Percentiles rank a stretch among this genome's conserved stretches.
These are phyloP conservation scores for Neolecta irregularis DNA, from an alignment of 1,139 yeast species.

Conservation along the genomic window DNA sequence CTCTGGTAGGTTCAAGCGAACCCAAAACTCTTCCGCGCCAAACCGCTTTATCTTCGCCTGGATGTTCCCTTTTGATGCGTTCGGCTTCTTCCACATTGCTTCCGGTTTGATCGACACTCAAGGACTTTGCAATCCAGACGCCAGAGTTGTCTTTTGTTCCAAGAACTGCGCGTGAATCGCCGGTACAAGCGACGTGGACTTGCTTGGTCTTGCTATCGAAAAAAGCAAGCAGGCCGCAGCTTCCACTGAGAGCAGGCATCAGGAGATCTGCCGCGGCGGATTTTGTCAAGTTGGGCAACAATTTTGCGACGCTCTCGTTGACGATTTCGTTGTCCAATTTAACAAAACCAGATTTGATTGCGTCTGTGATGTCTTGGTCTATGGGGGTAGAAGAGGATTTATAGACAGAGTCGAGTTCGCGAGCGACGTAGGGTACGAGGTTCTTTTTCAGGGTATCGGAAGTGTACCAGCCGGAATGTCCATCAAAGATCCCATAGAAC, in stretches of 20 bases:
- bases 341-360: slow-evolving; percentile 66
- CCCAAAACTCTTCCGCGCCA: slow-evolving; percentile 80
- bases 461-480: slow-evolving; percentile 95
- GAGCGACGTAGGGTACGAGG: slow-evolving; percentile 58
- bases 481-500: slow-evolving; percentile 92
- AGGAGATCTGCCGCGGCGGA: slow-evolving; percentile 55
- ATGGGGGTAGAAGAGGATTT: slow-evolving; percentile 40
- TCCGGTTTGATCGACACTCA: slow-evolving; percentile 89
- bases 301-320: slow-evolving; percentile 50
- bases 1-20: slow-evolving; percentile 87
- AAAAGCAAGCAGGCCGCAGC: slow-evolving; percentile 78
- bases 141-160: slow-evolving; percentile 54
- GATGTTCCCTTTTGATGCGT: slow-evolving; percentile 74
- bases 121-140: slow-evolving; percentile 74
- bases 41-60: slow-evolving; percentile 69
- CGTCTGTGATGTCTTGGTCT: no score
- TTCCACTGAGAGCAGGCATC: slow-evolving; percentile 90
- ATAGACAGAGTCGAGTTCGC: slow-evolving; percentile 56
- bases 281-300: slow-evolving; percentile 36
- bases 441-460: slow-evolving; percentile 69
- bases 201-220: slow-evolving; percentile 61
- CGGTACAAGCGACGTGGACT: slow-evolving; percentile 85
- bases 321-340: slow-evolving; percentile 80
- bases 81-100: slow-evolving; percentile 77
- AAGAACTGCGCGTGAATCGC: slow-evolving; percentile 85